A percentile compares a stretch with the other conserved stretches of the same genome.
Evolutionary conservation across 306 rosid genomes (phyloP).

Genomic region (Begonia loranthoides): DNA sequence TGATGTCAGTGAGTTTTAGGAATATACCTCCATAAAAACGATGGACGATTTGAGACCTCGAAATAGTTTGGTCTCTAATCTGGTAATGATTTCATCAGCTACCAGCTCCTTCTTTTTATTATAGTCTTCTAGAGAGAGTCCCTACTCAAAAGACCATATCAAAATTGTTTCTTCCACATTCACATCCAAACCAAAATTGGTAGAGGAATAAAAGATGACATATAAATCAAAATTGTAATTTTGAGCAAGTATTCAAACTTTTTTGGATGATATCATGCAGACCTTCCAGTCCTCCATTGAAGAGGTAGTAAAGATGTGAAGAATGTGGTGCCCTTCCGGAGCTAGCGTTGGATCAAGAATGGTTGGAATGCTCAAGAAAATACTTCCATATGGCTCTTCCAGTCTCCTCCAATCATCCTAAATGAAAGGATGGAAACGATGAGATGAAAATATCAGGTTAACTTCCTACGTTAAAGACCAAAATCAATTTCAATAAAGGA

Average conservation of each 20-base stretch:
- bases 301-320: slow-evolving; percentile 91
- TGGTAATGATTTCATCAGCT: slow-evolving; percentile 58
- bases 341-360: slow-evolving; percentile 81
- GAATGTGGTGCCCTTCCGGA: slow-evolving; percentile 79
- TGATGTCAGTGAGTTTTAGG: no score
- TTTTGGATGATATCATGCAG: slow-evolving; percentile 12
- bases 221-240: slow-evolving; percentile 2
- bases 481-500: no score
- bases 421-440: slow-evolving; percentile 6
- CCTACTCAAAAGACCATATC: slow-evolving; percentile 28
- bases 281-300: slow-evolving; percentile 92
- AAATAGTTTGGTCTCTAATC: slow-evolving; percentile 79
- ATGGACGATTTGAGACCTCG: slow-evolving; percentile 70
- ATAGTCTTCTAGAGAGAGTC: slow-evolving; percentile 53
- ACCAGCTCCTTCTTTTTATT: slow-evolving; percentile 75
- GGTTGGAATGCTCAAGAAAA: slow-evolving; percentile 95
- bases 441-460: slow-evolving; percentile 4
- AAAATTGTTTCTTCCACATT: slow-evolving; percentile 3
- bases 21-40: slow-evolving; percentile 61
- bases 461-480: slow-evolving; percentile 6
- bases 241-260: slow-evolving; percentile 5
- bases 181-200: slow-evolving; percentile 5
- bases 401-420: slow-evolving; percentile 61
- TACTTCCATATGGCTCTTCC: slow-evolving; percentile 85
- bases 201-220: slow-evolving; percentile 2